Percentiles rank a stretch among this genome's conserved stretches.
phyloP scores from a whole-genome alignment of 2,329 filamentous ascomycete species.

The Xylariaceae sp. region DNA sequence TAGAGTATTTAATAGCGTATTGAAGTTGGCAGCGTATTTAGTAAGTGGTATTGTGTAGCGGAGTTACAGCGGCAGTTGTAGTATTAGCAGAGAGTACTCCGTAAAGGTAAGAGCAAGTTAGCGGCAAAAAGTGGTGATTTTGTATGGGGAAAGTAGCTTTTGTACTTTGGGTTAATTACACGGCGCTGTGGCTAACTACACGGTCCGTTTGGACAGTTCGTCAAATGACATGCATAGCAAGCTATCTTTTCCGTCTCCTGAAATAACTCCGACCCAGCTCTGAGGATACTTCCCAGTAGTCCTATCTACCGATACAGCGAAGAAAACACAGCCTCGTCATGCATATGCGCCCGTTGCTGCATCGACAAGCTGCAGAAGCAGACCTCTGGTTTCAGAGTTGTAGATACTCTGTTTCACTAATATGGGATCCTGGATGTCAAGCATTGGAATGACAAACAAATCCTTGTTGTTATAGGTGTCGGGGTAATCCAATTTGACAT shows the following conservation, averaged over 20 bases:
- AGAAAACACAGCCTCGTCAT: neutral
- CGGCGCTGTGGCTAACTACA: too few relatives aligned
- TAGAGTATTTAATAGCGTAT: too few relatives aligned
- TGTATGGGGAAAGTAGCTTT: too few relatives aligned
- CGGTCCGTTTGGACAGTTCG: too few relatives aligned
- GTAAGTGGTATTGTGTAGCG: too few relatives aligned
- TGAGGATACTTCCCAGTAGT: neutral
- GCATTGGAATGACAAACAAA: neutral
- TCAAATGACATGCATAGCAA: neutral
- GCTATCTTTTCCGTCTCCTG: constrained; percentile 4
- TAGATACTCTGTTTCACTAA: neutral
- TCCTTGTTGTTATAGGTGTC: neutral
- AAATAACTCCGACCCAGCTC: neutral
- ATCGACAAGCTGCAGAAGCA: neutral
- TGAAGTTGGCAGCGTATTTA: too few relatives aligned
- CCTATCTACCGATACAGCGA: neutral
- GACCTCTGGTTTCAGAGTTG: neutral
- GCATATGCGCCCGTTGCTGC: neutral
- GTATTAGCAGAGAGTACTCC: too few relatives aligned
- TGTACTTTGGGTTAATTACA: too few relatives aligned
- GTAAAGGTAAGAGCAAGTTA: too few relatives aligned
- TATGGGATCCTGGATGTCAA: neutral
- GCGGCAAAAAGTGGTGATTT: too few relatives aligned
- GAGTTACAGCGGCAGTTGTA: too few relatives aligned
- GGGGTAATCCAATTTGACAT: neutral